Conservation (phyloP, 2,329 filamentous ascomycete genomes). For the Monosporascus cannonballus region DNA sequence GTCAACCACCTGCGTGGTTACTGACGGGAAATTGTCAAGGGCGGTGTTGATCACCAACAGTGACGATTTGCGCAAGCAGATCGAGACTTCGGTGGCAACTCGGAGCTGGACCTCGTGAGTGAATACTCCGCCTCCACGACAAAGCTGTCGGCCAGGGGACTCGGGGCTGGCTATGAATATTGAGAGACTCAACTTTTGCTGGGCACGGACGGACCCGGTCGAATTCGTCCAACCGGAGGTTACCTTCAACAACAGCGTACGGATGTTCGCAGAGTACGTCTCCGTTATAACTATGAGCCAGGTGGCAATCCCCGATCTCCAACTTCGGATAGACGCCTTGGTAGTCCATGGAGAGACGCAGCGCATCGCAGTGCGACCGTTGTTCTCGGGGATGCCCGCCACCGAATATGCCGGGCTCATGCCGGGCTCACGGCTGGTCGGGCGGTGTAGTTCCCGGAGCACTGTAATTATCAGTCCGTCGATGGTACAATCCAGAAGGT, state of each 20-base stretch:
- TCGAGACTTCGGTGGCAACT: slow-evolving; percentile 5
- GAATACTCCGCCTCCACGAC: slow-evolving; percentile 3
- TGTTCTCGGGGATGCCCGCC: slow-evolving; percentile 7
- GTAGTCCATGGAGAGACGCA: slow-evolving; percentile 10
- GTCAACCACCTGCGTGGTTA: slow-evolving; percentile 1
- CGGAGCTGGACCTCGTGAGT: slow-evolving; percentile 7
- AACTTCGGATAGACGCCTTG: slow-evolving; percentile 8
- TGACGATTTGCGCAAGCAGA: slow-evolving; percentile 12
- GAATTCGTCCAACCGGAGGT: slow-evolving; percentile 8
- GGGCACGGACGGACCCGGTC: slow-evolving; percentile 4
- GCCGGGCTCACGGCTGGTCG: slow-evolving; percentile 7
- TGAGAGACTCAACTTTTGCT: slow-evolving; percentile 5
- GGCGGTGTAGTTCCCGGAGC: slow-evolving; percentile 6
- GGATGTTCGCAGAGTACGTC: neutral
- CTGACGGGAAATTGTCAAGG: slow-evolving; percentile 10
- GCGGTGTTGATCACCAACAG: slow-evolving; percentile 7
- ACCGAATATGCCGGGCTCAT: slow-evolving; percentile 6
- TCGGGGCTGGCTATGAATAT: slow-evolving; percentile 9
- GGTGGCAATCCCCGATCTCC: slow-evolving; percentile 8
- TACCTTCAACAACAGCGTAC: slow-evolving; percentile 7
- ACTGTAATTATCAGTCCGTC: slow-evolving; percentile 11
- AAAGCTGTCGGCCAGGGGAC: slow-evolving; percentile 4
- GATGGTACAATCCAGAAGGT: slow-evolving; percentile 12
- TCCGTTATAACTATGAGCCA: neutral
- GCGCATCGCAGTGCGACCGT: slow-evolving; percentile 11